Evolutionary conservation across 2,329 filamentous ascomycete genomes (phyloP).

Genomic region (Xylaria multiplex): DNA sequence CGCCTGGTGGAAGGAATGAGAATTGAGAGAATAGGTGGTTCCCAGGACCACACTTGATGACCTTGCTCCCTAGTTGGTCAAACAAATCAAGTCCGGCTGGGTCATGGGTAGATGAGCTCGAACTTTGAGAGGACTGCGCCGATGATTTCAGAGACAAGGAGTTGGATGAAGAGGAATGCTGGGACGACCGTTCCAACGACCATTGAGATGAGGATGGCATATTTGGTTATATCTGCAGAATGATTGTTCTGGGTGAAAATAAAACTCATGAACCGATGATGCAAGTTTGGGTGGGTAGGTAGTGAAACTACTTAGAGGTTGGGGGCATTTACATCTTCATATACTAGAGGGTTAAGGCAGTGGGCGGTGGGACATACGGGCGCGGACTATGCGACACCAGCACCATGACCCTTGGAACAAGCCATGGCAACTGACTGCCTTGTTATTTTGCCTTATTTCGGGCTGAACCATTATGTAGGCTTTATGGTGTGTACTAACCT

Average conservation of each 20-base stretch:
- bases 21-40: too few relatives aligned
- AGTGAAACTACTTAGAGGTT: neutral
- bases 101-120: too few relatives aligned
- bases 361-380: neutral
- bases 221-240: neutral
- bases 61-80: too few relatives aligned
- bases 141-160: neutral
- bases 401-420: too few relatives aligned
- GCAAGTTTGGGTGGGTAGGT: neutral
- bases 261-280: neutral
- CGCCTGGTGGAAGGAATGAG: constrained; percentile 13
- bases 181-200: neutral
- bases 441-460: constrained; percentile 4
- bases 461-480: constrained; percentile 5
- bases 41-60: too few relatives aligned
- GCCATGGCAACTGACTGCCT: neutral
- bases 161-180: neutral
- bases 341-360: neutral
- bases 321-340: neutral
- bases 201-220: neutral
- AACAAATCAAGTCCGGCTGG: neutral
- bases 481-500: neutral
- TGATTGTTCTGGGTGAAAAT: neutral
- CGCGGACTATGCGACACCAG: neutral
- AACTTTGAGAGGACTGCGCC: neutral